Percentiles rank a stretch among this genome's conserved stretches.
Evolutionary conservation across 176 grass and related monocot genomes (phyloP).

Genomic region (Carex myosuroides): DNA sequence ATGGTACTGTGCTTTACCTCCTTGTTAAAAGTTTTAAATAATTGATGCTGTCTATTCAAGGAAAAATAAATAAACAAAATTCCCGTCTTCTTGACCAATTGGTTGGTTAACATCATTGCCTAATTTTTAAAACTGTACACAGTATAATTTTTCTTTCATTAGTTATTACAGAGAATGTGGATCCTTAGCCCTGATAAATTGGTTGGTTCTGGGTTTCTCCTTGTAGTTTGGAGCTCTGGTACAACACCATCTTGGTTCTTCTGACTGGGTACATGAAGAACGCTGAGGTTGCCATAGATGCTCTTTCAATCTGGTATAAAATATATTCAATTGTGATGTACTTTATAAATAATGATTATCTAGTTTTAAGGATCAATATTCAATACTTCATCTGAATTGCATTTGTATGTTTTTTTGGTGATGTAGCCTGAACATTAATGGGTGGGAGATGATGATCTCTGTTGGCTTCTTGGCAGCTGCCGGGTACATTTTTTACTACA

Average conservation of each 20-base stretch:
- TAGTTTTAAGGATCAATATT: background rate
- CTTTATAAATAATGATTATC: background rate
- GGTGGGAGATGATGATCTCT: slow-evolving; percentile 96
- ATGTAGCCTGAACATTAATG: slow-evolving; percentile 82
- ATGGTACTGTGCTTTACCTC: slow-evolving; percentile 41
- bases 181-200: background rate
- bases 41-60: background rate
- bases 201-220: background rate
- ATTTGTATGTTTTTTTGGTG: background rate
- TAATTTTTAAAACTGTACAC: background rate
- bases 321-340: background rate
- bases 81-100: background rate
- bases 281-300: slow-evolving; percentile 70
- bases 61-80: background rate
- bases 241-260: slow-evolving; percentile 70
- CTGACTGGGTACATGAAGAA: slow-evolving; percentile 79
- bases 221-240: slow-evolving; percentile 80
- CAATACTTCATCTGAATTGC: background rate
- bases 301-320: slow-evolving; percentile 85
- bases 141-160: background rate
- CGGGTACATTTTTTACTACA: slow-evolving; percentile 33
- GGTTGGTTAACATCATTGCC: background rate
- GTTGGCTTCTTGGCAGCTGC: slow-evolving; percentile 57
- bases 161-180: background rate
- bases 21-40: background rate